Evolutionary conservation across 1,139 yeast genomes (phyloP).

Genomic region (Debaryomycetaceae sp.): DNA sequence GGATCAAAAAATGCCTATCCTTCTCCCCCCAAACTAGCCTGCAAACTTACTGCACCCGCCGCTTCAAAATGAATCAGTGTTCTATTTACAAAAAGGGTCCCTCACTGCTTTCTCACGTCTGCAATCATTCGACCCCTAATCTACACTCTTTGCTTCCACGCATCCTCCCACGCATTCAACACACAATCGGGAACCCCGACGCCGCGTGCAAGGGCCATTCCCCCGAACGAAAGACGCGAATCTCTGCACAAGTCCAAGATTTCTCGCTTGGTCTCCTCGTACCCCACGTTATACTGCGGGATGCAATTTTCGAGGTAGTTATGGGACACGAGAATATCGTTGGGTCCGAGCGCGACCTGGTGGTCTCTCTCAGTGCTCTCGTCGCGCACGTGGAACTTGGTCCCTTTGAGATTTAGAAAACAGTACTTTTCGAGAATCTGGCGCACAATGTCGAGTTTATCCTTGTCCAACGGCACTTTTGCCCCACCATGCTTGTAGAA

Average conservation of each 20-base stretch:
- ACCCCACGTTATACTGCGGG: constrained; percentile 78
- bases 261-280: constrained; percentile 33
- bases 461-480: constrained; percentile 30
- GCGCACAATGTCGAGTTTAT: constrained; percentile 33
- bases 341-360: constrained; percentile 10
- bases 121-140: background rate
- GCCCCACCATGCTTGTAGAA: constrained; percentile 17
- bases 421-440: constrained; percentile 41
- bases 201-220: constrained; percentile 74
- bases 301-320: constrained; percentile 45
- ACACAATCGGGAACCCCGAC: constrained; percentile 89
- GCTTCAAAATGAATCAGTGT: too few relatives aligned
- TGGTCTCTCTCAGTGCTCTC: constrained; percentile 15
- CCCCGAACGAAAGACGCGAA: constrained; percentile 52
- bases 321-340: constrained; percentile 26
- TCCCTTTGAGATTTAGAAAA: constrained; percentile 26
- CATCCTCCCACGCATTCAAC: constrained; percentile 49
- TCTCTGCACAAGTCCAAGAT: constrained; percentile 20
- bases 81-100: too few relatives aligned
- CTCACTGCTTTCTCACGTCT: too few relatives aligned
- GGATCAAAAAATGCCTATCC: too few relatives aligned
- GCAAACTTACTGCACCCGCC: too few relatives aligned
- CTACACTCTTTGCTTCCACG: constrained; percentile 12
- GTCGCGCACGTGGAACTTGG: constrained; percentile 15
- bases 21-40: too few relatives aligned